These are phyloP conservation scores for Sclerotiophoma versabilis DNA, from an alignment of 2,329 filamentous ascomycete genomes.

Conservation along the genomic window DNA sequence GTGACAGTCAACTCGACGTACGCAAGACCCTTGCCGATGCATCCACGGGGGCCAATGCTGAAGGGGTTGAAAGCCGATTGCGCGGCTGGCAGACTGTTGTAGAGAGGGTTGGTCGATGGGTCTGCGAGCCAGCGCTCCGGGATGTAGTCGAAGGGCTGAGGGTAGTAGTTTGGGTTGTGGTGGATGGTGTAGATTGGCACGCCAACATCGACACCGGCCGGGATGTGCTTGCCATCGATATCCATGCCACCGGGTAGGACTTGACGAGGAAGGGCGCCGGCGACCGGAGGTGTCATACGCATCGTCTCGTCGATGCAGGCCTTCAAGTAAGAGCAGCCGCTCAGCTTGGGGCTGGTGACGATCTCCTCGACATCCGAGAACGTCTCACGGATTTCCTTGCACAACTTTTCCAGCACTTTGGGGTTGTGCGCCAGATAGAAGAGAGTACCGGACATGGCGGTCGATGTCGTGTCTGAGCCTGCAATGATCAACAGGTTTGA, in stretches of 20 bases:
- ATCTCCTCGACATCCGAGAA: slow-evolving; percentile 50
- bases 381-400: slow-evolving; percentile 43
- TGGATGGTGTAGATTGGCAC: slow-evolving; percentile 50
- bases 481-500: slow-evolving; percentile 59
- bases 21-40: slow-evolving; percentile 74
- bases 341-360: slow-evolving; percentile 43
- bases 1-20: slow-evolving; percentile 72
- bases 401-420: slow-evolving; percentile 40
- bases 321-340: slow-evolving; percentile 43
- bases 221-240: slow-evolving; percentile 47
- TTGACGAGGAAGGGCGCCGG: slow-evolving; percentile 48
- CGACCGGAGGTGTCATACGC: slow-evolving; percentile 51
- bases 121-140: slow-evolving; percentile 50
- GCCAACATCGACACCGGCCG: slow-evolving; percentile 46
- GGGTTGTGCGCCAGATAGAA: slow-evolving; percentile 56
- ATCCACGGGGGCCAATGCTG: slow-evolving; percentile 72
- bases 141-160: slow-evolving; percentile 47
- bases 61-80: slow-evolving; percentile 78
- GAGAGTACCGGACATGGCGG: slow-evolving; percentile 51
- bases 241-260: slow-evolving; percentile 49
- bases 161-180: slow-evolving; percentile 50
- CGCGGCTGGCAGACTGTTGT: slow-evolving; percentile 51
- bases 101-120: slow-evolving; percentile 37
- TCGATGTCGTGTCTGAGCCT: slow-evolving; percentile 56
- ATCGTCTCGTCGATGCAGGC: slow-evolving; percentile 53